A percentile compares a stretch with the other conserved stretches of the same genome.
Conservation (phyloP, 306 rosid species). For the Trifolium dubium region DNA sequence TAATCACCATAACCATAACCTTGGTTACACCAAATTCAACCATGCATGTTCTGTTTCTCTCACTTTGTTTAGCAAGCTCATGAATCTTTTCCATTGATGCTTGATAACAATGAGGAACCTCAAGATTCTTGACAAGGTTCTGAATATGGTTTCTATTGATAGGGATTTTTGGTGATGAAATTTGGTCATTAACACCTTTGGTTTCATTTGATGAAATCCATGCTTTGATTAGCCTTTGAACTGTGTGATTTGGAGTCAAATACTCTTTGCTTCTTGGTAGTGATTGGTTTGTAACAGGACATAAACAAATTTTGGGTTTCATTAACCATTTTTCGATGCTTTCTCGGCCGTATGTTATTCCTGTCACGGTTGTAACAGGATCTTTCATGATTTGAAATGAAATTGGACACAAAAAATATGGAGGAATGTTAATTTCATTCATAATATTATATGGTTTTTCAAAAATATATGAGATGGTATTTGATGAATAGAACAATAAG, state of each 20-base stretch:
- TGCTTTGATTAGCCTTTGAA: constrained; percentile 68
- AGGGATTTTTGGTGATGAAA: constrained; percentile 48
- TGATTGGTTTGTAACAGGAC: constrained; percentile 75
- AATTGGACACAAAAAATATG: constrained; percentile 79
- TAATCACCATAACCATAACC: constrained; percentile 47
- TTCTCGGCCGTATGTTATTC: constrained; percentile 82
- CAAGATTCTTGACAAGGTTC: constrained; percentile 54
- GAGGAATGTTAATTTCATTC: constrained; percentile 64
- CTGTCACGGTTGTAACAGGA: constrained; percentile 68
- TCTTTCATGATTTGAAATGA: constrained; percentile 85
- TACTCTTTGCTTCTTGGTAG: constrained; percentile 49
- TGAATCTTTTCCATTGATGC: constrained; percentile 53
- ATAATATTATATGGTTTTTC: constrained; percentile 25
- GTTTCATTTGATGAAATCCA: constrained; percentile 57
- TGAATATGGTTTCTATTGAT: constrained; percentile 45
- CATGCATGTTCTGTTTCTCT: constrained; percentile 58
- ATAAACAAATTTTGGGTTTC: constrained; percentile 42
- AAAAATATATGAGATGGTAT: background rate
- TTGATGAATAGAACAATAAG: background rate
- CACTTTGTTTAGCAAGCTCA: constrained; percentile 45
- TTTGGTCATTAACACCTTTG: constrained; percentile 48
- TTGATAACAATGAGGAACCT: constrained; percentile 10
- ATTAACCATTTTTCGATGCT: constrained; percentile 75
- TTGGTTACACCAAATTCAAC: constrained; percentile 60
- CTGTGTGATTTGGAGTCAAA: constrained; percentile 77